Percentiles rank a stretch among this genome's conserved stretches.
Evolutionary conservation across 306 rosid genomes (phyloP).

Genomic region (Prunus kanzakura): DNA sequence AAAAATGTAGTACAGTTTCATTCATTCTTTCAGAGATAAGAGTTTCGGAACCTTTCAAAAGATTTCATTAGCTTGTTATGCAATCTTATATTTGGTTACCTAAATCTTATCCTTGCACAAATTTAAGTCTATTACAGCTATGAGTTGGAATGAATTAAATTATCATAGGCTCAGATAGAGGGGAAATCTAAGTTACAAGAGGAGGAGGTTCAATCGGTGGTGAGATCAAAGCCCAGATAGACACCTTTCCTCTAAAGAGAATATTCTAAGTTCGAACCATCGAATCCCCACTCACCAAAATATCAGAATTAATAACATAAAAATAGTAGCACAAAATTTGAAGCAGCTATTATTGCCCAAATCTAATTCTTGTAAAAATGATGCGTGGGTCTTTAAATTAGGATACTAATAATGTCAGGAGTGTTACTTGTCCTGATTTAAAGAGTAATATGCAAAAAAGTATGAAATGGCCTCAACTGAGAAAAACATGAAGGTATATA

Average conservation of each 20-base stretch:
- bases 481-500: not conserved
- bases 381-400: no score
- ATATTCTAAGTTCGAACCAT: not conserved
- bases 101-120: not conserved
- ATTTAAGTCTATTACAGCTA: not conserved
- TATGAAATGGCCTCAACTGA: not conserved
- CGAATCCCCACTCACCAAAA: not conserved
- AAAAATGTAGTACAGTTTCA: not conserved
- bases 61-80: not conserved
- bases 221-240: not conserved
- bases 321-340: not conserved
- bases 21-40: slow-evolving; percentile 17
- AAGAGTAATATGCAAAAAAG: not conserved
- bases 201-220: not conserved
- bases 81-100: not conserved
- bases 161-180: not conserved
- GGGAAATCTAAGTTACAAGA: not conserved
- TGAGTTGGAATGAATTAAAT: not conserved
- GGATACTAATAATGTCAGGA: not conserved
- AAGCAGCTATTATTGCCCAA: not conserved
- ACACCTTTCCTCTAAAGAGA: not conserved
- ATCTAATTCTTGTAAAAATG: not conserved
- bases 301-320: not conserved
- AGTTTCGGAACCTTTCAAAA: not conserved
- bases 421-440: not conserved